Conservation (phyloP, 2,329 filamentous ascomycete genomes). For the Malbranchea cinnamomea region DNA sequence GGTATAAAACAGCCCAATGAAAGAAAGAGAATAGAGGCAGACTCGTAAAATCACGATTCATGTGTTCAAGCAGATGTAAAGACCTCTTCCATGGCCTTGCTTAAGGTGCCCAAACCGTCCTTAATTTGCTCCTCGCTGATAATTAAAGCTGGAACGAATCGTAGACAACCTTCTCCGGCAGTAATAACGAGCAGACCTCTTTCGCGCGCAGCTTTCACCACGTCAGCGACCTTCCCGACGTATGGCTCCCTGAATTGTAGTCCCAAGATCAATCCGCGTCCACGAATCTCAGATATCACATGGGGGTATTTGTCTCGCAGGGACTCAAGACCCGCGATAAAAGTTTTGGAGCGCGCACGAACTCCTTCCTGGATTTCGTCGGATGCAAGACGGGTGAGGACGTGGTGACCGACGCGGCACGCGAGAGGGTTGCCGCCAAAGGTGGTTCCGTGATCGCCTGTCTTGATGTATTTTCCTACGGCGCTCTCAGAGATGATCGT, state of each 20-base stretch:
- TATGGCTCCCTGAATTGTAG: constrained; percentile 62
- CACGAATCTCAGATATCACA: constrained; percentile 63
- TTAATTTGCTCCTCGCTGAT: constrained; percentile 70
- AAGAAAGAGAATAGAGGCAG: not conserved
- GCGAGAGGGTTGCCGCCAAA: constrained; percentile 88
- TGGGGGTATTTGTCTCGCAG: constrained; percentile 50
- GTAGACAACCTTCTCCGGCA: constrained; percentile 77
- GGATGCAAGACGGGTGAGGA: constrained; percentile 62
- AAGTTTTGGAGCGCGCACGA: constrained; percentile 47
- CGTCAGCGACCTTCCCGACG: constrained; percentile 34
- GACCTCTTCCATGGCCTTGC: constrained; percentile 47
- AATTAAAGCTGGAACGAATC: constrained; percentile 78
- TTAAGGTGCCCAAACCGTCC: constrained; percentile 60
- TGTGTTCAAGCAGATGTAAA: no score
- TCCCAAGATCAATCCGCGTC: constrained; percentile 72
- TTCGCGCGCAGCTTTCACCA: constrained; percentile 77
- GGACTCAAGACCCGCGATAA: constrained; percentile 42
- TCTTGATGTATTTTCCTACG: constrained; percentile 54
- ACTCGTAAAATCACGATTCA: constrained; percentile 1
- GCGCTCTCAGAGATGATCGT: constrained; percentile 48
- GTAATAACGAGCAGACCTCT: constrained; percentile 81
- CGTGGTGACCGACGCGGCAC: constrained; percentile 69
- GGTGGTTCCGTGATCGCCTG: constrained; percentile 82
- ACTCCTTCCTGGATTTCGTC: constrained; percentile 56
- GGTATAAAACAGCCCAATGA: not conserved